Base-by-base conservation (phyloP, 257 asterid genomes). In the Nicotiana otophora region DNA sequence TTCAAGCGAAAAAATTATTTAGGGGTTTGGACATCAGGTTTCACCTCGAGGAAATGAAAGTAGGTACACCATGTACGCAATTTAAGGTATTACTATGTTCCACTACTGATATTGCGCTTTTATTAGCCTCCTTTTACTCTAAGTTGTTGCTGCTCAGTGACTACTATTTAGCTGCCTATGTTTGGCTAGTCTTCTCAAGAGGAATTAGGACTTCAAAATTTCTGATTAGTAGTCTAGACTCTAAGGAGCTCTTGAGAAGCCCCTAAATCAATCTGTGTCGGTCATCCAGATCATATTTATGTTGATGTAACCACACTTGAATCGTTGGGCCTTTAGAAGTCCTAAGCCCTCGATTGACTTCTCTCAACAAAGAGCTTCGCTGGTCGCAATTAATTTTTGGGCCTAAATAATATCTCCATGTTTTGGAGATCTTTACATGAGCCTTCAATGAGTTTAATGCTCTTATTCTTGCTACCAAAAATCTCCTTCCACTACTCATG, bases 341-440 rank as follows among this genome's bases (percentile, higher is more conserved):
- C 31, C 10, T 19, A n/a, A 4, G 1, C n/a, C 76, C 77, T 28
- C 19, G 42, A 69, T 69, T 39, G 57, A 69, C 57, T 69, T n/a
- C 31, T 68, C 77, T 69, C 19, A 1, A 46, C 55, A 57, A 69
- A n/a, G 20, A 1, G 20, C 39, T 53, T 68, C 53, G 31, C 10
- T 30, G 17, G 77, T 68, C 17, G 5, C 51, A 9, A 42, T 36
- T 36, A n/a, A 68, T 36, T 68, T 23, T 68, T 36, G 54, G 19
- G 10, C 2, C 20, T 54, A 36, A 68, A 30, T 69, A 69, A 19
- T 2, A 19, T 19, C 31, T 4, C 77, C 77, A 39, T 69, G 19
- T 69, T 69, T 39, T 69, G 55, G 77, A 57, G 42, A 69, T 69
- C 77, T 39, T 69, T 69, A 67, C 76, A 53, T 7, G 28, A 67